Evolutionary conservation across 768 basidiomycete species (phyloP), one percentile per base, ranked within the genome.

Genomic region (Pluteus cervinus): DNA sequence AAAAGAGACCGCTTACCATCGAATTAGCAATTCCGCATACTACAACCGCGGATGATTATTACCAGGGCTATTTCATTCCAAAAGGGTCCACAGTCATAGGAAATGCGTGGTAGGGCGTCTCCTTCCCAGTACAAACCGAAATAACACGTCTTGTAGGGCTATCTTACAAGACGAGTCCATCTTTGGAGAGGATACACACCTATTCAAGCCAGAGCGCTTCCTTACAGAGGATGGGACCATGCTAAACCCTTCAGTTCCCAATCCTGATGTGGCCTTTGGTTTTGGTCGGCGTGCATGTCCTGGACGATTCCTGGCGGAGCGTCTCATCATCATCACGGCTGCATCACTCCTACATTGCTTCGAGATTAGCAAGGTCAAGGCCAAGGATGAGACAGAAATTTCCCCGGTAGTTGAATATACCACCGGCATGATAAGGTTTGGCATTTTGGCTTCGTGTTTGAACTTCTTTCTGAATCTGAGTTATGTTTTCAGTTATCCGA

Each of bases 61-160:
- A 69, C 40, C 58, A 65, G 2, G 71, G 66, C 1, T 63, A 65
- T 40, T 54, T 54, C 26, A 69, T 75, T 28, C 72, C 70, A 0
- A 64, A 68, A 42, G 67, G 56, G 12, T 51, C 64, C 0, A 42
- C 63, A 2, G 55, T 67, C 14, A 51, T 65, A 15, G 55, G 45
- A 3, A 66, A 67, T 36, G 44, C 53, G 21, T 66, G 63, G 65
- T 60, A n/a, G 36, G 7, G 54, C 38, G 16, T 11, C 7, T 24
- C 22, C 12, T 22, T 10, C 10, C 7, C 16, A 16, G 7, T 41
- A 4, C 10, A 46, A 7, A 20, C 22, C 33, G 18, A 33, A 32
- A 32, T 15, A 17, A 29, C 5, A 7, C 1, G 16, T 23, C 18
- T 33, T 6, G n/a, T 8, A 40, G 39, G 39, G 24, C 21, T 4